Evolutionary conservation across 345 rosid genomes (phyloP).

Genomic region (Corchorus olitorius): DNA sequence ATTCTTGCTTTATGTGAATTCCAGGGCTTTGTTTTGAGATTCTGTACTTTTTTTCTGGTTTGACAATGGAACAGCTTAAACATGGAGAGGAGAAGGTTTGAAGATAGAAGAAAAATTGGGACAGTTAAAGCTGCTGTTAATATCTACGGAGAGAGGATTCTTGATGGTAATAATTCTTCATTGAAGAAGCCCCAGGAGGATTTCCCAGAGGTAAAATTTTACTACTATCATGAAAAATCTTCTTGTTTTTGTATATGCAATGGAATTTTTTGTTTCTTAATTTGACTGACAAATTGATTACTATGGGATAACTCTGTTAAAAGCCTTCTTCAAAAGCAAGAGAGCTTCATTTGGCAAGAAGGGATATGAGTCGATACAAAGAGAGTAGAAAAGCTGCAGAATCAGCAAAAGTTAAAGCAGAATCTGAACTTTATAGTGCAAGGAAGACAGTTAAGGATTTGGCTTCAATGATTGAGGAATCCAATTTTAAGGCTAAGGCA

Average conservation of each 20-base stretch:
- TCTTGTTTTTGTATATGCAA: not conserved
- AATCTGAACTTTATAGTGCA: constrained; percentile 51
- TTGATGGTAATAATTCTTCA: constrained; percentile 36
- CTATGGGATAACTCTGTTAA: constrained; percentile 14
- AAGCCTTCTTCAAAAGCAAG: constrained; percentile 55
- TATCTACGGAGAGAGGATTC: constrained; percentile 51
- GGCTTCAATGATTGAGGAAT: constrained; percentile 45
- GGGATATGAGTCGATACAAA: constrained; percentile 43
- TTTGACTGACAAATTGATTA: not conserved
- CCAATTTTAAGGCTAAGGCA: constrained; percentile 36
- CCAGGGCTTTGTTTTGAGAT: not conserved
- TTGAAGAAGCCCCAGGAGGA: constrained; percentile 39
- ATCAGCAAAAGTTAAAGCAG: constrained; percentile 46
- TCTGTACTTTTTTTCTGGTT: not conserved
- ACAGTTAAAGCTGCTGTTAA: constrained; percentile 65
- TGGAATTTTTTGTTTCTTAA: not conserved
- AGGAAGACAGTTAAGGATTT: constrained; percentile 50
- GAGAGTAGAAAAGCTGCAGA: constrained; percentile 60
- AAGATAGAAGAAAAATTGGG: constrained; percentile 48
- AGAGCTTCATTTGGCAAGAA: constrained; percentile 60
- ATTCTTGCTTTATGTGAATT: not conserved
- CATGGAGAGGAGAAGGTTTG: constrained; percentile 48
- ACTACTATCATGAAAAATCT: not conserved
- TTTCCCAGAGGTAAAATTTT: constrained; percentile 48
- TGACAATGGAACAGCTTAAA: constrained; percentile 18